Percentiles rank a stretch among this genome's conserved stretches.
phyloP scores from a whole-genome alignment of 345 rosid genomes.

The Iberis pinnata region DNA sequence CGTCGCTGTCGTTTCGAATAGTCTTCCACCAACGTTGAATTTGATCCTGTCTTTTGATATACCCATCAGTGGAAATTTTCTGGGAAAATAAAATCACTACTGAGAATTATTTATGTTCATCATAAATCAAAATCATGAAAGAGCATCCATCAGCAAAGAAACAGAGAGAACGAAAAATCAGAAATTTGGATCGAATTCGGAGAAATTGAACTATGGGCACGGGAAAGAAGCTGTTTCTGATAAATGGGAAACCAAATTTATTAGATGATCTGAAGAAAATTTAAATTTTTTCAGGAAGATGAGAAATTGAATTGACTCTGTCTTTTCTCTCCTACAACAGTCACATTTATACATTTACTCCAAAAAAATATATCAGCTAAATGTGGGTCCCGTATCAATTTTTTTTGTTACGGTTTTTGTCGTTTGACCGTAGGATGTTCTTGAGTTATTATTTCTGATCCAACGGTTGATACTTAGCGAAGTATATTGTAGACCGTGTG shows the following conservation, averaged over 20 bases:
- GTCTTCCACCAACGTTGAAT: slow-evolving; percentile 87
- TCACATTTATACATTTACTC: slow-evolving; percentile 24
- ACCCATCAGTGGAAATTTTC: slow-evolving; percentile 54
- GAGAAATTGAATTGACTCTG: slow-evolving; percentile 23
- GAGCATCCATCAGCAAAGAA: not conserved
- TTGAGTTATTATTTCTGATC: slow-evolving; percentile 10
- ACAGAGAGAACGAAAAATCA: not conserved
- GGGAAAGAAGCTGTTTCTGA: slow-evolving; percentile 29
- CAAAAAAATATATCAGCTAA: not conserved
- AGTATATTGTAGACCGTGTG: slow-evolving; percentile 6
- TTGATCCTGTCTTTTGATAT: slow-evolving; percentile 58
- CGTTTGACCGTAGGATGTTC: slow-evolving; percentile 17
- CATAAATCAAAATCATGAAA: slow-evolving; percentile 8
- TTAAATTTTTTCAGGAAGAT: slow-evolving; percentile 26
- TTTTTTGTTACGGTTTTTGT: not conserved
- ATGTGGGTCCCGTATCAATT: slow-evolving; percentile 28
- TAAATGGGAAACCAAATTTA: slow-evolving; percentile 32
- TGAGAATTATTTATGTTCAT: not conserved
- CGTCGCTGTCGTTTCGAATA: slow-evolving; percentile 87
- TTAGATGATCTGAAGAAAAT: slow-evolving; percentile 24
- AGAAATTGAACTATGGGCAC: slow-evolving; percentile 44
- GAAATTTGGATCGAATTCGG: slow-evolving; percentile 10
- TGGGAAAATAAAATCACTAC: slow-evolving; percentile 4
- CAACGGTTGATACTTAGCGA: slow-evolving; percentile 4
- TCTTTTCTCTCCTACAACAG: slow-evolving; percentile 19